Base-by-base conservation (phyloP, 108 stramenopile genomes). In the Schizochytrium sp. region DNA sequence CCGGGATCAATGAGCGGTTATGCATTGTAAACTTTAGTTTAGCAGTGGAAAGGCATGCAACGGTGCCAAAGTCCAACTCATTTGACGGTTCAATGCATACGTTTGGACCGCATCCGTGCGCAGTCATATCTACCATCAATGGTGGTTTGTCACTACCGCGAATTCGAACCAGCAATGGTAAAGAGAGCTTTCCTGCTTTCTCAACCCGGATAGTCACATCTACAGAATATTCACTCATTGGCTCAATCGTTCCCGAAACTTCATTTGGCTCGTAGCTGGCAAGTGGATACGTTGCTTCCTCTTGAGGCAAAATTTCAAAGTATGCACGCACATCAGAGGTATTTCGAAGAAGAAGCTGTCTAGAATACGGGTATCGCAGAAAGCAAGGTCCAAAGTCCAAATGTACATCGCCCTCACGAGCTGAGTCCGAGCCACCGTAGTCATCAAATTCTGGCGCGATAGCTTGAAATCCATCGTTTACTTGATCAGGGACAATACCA, bases 61-160 rank as follows among this genome's bases (percentile, higher is more conserved):
- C 93, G n/a, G 91, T 41, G 61, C 94, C 95, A 92, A 93, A 95
- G n/a, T 88, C 61, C 40, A 94, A 46, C 55, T 10, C 53, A 12
- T 28, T 8, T 2, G 88, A 41, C n/a, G 56, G 50, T 40, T 93
- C 91, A 3, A 93, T n/a, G 44, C 58, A 60, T 4, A 94, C 45
- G 56, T 87, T 88, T 3, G 95, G 94, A 17, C 95, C 95, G 41
- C 91, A 19, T 47, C 91, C 61, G 12, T 72, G 72, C 19, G 92
- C 93, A 5, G 50, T 46, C 1, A 95, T 49, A 15, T 91, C 91
- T 17, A 89, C 89, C 58, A 91, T 76, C 15, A 94, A 87, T 3
- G 94, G 94, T 41, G 94, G 94, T 57, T 92, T 92, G 13, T 91
- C 87, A 45, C 88, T 90, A 12, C 94, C 94, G 38, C 88, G 89